Evolutionary conservation across 1,284 basidiomycete genomes (phyloP), one percentile per base, ranked within the genome.

Genomic region (Ustilago esculenta): DNA sequence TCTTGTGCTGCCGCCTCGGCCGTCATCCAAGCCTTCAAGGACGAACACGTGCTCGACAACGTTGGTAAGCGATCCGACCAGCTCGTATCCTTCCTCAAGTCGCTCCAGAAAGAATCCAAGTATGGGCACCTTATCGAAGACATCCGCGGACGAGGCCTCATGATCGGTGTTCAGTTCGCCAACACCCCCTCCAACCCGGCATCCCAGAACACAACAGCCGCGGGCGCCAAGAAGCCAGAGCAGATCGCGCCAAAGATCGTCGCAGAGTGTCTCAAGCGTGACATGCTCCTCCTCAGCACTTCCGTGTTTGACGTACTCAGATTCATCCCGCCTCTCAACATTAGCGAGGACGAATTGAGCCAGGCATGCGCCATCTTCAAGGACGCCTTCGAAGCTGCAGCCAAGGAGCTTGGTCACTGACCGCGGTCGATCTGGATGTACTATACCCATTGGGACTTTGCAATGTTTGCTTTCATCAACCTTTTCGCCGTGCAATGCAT

Each of bases 81-180:
- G 57, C 67, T 81, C 14, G 27, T 79, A 11, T 51, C 49, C 18
- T 74, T 74, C 48, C 69, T 81, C 12, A 30, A 59, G 2, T 20
- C 14, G 9, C 55, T 81, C 23, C 52, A 64, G 21, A 36, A 72
- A 17, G 64, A 59, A 14, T 41, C 68, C 12, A 46, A 61, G 8
- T 54, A 55, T 41, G 77, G 76, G 17, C 51, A 66, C 32, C 43
- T 76, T 5, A 81, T 81, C 57, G 73, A 81, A 48, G 70, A 78
- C 32, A 45, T 81, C n/a, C 76, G 79, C 11, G 79, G 79, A 4
- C 39, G 43, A 10, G 79, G 79, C 9, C 64, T 81, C 5, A 81
- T 81, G 79, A 72, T 81, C 18, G 79, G 77, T 11, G 61, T 81
- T 21, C 79, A 81, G 48, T 80, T 81, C 41, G 35, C 45, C 5